Conservation (phyloP, 768 basidiomycete species). For the Hericium alpestre region DNA sequence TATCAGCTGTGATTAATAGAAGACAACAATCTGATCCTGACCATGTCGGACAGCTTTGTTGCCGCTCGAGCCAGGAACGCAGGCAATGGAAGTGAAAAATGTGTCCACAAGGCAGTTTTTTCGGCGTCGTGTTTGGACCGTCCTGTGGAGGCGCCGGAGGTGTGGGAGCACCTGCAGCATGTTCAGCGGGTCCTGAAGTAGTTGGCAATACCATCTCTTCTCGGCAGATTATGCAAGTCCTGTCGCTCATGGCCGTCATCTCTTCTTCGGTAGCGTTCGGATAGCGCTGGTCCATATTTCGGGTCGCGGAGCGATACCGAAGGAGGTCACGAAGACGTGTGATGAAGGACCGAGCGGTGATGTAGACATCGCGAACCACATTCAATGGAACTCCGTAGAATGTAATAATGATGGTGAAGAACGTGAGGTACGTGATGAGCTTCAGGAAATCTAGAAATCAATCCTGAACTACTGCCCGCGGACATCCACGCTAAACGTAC, state of each 20-base stretch:
- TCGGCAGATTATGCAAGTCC: constrained; percentile 94
- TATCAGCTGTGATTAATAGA: constrained; percentile 1
- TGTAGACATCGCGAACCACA: constrained; percentile 93
- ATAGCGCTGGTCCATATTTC: constrained; percentile 93
- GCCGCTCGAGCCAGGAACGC: constrained; percentile 93
- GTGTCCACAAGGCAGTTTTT: constrained; percentile 93
- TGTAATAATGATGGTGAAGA: constrained; percentile 90
- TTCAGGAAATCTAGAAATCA: constrained; percentile 77
- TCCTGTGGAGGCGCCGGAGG: constrained; percentile 26
- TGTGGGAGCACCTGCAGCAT: constrained; percentile 12
- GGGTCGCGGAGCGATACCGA: constrained; percentile 87
- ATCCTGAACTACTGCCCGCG: constrained; percentile 2
- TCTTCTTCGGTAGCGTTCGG: constrained; percentile 87
- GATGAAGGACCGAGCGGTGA: constrained; percentile 88
- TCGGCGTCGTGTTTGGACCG: constrained; percentile 90
- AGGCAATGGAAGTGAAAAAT: constrained; percentile 98
- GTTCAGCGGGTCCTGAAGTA: constrained; percentile 9
- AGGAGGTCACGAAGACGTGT: constrained; percentile 78
- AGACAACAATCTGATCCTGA: constrained; percentile 26
- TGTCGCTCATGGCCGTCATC: constrained; percentile 69
- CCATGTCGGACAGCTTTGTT: constrained; percentile 99
- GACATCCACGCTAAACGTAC: constrained; percentile 15
- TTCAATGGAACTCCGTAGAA: constrained; percentile 94
- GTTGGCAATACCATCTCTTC: constrained; percentile 73
- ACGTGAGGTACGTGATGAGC: constrained; percentile 81